Percentiles rank a stretch among this genome's conserved stretches.
These are phyloP conservation scores for Miamiensis avidus DNA, from an alignment of 169 alveolate genomes.

Conservation along the genomic window DNA sequence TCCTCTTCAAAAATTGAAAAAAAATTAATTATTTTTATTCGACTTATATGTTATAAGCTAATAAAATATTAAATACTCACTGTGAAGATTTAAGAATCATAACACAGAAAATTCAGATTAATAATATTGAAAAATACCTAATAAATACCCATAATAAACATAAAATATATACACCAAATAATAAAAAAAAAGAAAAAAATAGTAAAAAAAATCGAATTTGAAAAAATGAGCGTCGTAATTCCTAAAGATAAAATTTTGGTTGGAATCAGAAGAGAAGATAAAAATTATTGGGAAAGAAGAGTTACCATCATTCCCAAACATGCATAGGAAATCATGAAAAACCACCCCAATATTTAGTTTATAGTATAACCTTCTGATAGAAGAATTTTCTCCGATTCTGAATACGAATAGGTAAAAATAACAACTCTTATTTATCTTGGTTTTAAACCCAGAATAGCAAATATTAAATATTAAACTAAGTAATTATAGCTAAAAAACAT, in stretches of 20 bases:
- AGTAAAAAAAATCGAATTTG: background rate
- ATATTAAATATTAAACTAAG: too few relatives aligned
- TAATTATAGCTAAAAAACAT: too few relatives aligned
- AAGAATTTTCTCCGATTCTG: slow-evolving; percentile 68
- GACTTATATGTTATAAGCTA: background rate
- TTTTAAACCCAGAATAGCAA: too few relatives aligned
- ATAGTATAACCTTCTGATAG: slow-evolving; percentile 68
- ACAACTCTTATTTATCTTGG: too few relatives aligned
- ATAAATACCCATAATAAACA: too few relatives aligned
- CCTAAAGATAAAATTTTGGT: slow-evolving; percentile 18
- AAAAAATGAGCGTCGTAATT: background rate
- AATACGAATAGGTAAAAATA: slow-evolving; percentile 38
- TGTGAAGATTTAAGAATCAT: background rate
- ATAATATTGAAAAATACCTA: background rate
- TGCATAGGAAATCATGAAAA: slow-evolving; percentile 38
- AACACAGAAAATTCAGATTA: background rate
- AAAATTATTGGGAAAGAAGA: slow-evolving; percentile 78
- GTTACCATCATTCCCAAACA: slow-evolving; percentile 74
- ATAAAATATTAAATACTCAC: background rate
- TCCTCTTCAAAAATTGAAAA: too few relatives aligned
- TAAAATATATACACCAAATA: background rate
- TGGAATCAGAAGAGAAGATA: slow-evolving; percentile 69
- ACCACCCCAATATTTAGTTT: slow-evolving; percentile 52
- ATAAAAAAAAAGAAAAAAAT: background rate
- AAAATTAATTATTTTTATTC: too few relatives aligned